Conservation (phyloP, 352 stramenopile species). For the Pythium phragmiticola region DNA sequence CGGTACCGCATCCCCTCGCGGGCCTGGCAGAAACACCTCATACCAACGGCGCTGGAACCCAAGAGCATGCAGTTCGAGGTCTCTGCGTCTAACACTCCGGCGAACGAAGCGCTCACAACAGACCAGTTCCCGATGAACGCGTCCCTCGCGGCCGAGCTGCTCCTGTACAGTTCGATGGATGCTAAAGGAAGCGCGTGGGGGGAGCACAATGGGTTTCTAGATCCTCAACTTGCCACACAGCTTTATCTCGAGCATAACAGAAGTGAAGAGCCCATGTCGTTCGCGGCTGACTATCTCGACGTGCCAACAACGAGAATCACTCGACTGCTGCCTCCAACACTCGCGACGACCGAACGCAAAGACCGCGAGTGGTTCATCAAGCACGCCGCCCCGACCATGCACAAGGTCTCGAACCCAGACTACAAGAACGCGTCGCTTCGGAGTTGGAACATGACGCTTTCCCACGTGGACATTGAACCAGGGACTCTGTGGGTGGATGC, state of each 20-base stretch:
- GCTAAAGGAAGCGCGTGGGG: not conserved
- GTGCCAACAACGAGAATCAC: not conserved
- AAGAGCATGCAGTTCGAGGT: not conserved
- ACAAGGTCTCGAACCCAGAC: too few relatives aligned
- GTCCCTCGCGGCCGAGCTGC: not conserved
- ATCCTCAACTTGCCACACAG: too few relatives aligned
- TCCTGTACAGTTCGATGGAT: not conserved
- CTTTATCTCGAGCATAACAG: too few relatives aligned
- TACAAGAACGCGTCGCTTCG: not conserved
- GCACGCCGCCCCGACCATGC: not conserved
- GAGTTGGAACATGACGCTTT: not conserved
- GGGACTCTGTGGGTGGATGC: conserved; percentile 4
- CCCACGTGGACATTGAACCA: not conserved
- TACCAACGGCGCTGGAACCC: not conserved
- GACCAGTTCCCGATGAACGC: not conserved
- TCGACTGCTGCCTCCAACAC: not conserved
- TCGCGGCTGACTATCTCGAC: too few relatives aligned
- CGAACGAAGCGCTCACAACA: not conserved
- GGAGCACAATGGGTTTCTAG: too few relatives aligned
- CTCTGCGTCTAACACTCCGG: not conserved
- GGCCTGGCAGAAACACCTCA: not conserved
- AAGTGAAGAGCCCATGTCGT: too few relatives aligned
- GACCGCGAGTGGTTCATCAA: conserved; percentile 3
- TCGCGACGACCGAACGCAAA: not conserved
- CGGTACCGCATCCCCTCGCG: not conserved